Conservation (phyloP, 371 early-diverging fungal species). For the Rhizomucor miehei region DNA sequence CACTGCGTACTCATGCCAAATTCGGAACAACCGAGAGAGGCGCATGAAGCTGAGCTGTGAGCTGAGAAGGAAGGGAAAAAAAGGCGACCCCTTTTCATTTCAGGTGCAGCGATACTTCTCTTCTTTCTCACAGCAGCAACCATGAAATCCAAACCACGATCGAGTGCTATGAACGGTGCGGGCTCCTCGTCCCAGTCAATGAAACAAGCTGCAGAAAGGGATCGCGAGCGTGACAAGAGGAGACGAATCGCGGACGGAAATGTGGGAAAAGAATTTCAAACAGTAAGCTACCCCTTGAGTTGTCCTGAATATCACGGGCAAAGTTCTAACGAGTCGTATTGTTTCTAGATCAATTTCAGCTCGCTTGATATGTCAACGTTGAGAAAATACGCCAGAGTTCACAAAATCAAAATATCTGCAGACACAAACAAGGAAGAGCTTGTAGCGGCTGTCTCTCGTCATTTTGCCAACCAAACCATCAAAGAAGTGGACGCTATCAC, state of each 20-base stretch:
- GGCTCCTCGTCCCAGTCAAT: constrained; percentile 4
- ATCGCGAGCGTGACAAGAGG: constrained; percentile 44
- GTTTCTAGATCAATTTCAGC: constrained; percentile 43
- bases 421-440: constrained; percentile 42
- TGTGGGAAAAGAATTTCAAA: constrained; percentile 51
- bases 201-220: constrained; percentile 21
- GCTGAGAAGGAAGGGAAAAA: too few relatives aligned
- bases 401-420: constrained; percentile 33
- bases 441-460: constrained; percentile 44
- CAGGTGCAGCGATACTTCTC: too few relatives aligned
- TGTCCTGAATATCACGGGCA: neutral
- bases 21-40: too few relatives aligned
- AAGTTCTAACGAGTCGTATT: neutral
- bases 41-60: too few relatives aligned
- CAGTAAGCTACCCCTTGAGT: constrained; percentile 19
- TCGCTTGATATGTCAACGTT: constrained; percentile 36
- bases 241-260: constrained; percentile 32
- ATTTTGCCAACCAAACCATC: constrained; percentile 48
- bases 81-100: too few relatives aligned
- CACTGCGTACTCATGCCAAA: too few relatives aligned
- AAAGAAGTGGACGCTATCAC: constrained; percentile 50
- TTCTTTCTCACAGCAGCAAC: constrained; percentile 24
- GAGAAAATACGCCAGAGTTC: constrained; percentile 45
- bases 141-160: constrained; percentile 22
- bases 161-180: constrained; percentile 7